A percentile compares a stretch with the other conserved stretches of the same genome.
phyloP scores from a whole-genome alignment of 2,329 filamentous ascomycete species.

The Penicillium sp. region DNA sequence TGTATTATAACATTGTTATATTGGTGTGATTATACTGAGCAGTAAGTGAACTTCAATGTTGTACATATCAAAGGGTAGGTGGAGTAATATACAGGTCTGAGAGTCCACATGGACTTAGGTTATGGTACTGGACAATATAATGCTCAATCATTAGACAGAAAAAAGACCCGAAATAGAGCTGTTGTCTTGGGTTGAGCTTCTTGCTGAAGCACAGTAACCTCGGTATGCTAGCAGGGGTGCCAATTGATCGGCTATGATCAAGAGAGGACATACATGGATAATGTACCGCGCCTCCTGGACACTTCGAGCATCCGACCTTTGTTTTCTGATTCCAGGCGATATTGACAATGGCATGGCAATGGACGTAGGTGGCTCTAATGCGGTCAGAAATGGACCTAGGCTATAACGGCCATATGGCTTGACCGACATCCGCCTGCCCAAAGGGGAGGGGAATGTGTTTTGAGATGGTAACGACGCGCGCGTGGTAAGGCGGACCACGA shows the following conservation, averaged over 20 bases:
- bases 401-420: neutral
- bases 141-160: neutral
- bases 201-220: neutral
- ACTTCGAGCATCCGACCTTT: neutral
- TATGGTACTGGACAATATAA: neutral
- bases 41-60: neutral
- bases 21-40: neutral
- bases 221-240: neutral
- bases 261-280: neutral
- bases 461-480: neutral
- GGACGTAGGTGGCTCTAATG: neutral
- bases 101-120: neutral
- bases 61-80: neutral
- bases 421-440: neutral
- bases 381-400: no score
- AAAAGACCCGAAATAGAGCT: neutral
- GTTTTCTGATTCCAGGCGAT: neutral
- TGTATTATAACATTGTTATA: slow-evolving; percentile 4
- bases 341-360: neutral
- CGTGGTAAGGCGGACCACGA: neutral
- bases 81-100: slow-evolving; percentile 2
- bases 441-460: neutral
- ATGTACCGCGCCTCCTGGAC: neutral
- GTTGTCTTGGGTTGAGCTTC: neutral
- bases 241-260: neutral